These are phyloP conservation scores for Malassezia equina DNA, from an alignment of 1,284 basidiomycete species.

Conservation along the genomic window DNA sequence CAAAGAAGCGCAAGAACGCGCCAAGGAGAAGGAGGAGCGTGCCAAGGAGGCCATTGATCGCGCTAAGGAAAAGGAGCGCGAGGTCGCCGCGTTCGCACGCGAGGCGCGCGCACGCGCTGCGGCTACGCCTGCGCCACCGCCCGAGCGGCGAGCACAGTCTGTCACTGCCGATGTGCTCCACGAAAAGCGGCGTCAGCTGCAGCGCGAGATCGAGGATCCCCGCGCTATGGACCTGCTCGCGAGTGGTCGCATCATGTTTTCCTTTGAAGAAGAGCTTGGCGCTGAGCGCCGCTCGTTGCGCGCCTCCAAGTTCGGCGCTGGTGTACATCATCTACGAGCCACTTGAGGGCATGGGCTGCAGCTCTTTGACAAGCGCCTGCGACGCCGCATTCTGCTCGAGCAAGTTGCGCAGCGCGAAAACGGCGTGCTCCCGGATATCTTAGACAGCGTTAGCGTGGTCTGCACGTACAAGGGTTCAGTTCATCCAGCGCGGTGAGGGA, in stretches of 20 bases:
- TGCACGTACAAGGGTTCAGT: slow-evolving; percentile 32
- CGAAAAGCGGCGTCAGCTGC: slow-evolving; percentile 7
- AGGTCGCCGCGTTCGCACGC: neutral
- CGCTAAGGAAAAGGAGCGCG: neutral
- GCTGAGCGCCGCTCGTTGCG: slow-evolving; percentile 11
- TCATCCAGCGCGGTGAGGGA: slow-evolving; percentile 40
- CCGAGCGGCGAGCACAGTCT: neutral
- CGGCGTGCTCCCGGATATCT: slow-evolving; percentile 44
- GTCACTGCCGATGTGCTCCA: neutral
- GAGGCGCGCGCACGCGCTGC: neutral
- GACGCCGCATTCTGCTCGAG: slow-evolving; percentile 31
- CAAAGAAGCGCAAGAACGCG: slow-evolving; percentile 4
- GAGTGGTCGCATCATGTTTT: neutral
- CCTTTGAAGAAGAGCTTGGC: slow-evolving; percentile 13
- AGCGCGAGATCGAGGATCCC: neutral
- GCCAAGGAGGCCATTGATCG: slow-evolving; percentile 2
- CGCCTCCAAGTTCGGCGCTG: slow-evolving; percentile 16
- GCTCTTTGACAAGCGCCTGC: slow-evolving; percentile 23
- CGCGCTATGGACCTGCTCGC: slow-evolving; percentile 6
- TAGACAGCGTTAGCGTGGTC: neutral
- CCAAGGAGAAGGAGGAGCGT: slow-evolving; percentile 3
- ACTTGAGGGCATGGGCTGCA: slow-evolving; percentile 19
- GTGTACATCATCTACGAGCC: slow-evolving; percentile 7
- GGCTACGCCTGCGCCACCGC: neutral
- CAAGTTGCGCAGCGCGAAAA: slow-evolving; percentile 38